These are phyloP conservation scores for Trematosphaeria pertusa DNA, from an alignment of 2,329 filamentous ascomycete genomes.

Conservation along the genomic window DNA sequence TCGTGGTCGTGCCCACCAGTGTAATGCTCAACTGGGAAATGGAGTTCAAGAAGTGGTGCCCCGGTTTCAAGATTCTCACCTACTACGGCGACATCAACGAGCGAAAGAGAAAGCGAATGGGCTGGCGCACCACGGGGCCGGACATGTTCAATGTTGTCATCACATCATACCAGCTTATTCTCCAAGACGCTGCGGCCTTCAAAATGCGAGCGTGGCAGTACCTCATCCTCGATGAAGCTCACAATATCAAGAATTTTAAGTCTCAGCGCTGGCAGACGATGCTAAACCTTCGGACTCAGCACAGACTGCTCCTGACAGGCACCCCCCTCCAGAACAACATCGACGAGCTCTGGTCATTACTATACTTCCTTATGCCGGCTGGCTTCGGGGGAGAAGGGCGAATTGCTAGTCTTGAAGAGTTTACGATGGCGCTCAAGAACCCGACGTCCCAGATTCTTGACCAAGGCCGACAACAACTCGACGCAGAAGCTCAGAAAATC, in stretches of 20 bases:
- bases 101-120: conserved; percentile 85
- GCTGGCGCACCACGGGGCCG: conserved; percentile 86
- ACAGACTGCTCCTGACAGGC: conserved; percentile 86
- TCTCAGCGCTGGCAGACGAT: conserved; percentile 96
- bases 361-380: conserved; percentile 96
- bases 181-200: conserved; percentile 93
- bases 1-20: conserved; percentile 95
- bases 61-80: conserved; percentile 95
- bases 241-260: conserved; percentile 99
- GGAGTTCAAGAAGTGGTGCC: conserved; percentile 99
- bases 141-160: conserved; percentile 92
- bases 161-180: conserved; percentile 94
- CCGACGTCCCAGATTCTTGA: conserved; percentile 96
- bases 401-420: conserved; percentile 94
- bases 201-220: conserved; percentile 95
- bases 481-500: conserved; percentile 89
- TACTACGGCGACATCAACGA: conserved; percentile 97
- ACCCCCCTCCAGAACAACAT: conserved; percentile 97
- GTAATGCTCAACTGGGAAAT: conserved; percentile 99
- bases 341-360: conserved; percentile 93
- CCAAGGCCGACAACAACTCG: conserved; percentile 90
- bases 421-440: conserved; percentile 93
- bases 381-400: conserved; percentile 83
- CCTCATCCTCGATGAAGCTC: conserved; percentile 96
- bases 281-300: conserved; percentile 89